Percentiles rank a stretch among this genome's conserved stretches.
Conservation (phyloP, 257 asterid genomes). For the Nicotiana sylvestris region DNA sequence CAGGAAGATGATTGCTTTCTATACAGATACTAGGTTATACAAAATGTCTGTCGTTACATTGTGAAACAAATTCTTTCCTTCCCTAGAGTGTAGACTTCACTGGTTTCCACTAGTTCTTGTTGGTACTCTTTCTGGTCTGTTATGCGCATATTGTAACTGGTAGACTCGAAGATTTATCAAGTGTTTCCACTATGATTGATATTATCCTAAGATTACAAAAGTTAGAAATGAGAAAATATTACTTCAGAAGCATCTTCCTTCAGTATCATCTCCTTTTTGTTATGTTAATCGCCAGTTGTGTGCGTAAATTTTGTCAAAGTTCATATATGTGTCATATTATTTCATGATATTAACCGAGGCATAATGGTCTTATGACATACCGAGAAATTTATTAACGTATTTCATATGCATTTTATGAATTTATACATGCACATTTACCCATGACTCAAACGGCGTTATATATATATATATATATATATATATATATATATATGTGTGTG, state of each 20-base stretch:
- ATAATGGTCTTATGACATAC: no score
- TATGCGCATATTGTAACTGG: not conserved
- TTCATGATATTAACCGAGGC: no score
- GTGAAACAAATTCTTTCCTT: not conserved
- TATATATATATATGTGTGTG: no score
- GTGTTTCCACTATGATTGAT: not conserved
- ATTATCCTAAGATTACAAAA: not conserved
- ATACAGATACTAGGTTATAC: not conserved
- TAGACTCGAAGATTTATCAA: not conserved
- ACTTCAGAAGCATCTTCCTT: not conserved
- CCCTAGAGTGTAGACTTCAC: not conserved
- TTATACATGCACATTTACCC: no score
- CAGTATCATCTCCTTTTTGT: not conserved
- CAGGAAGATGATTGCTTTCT: constrained; percentile 4
- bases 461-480: no score
- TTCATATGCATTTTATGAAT: no score
- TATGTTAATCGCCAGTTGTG: not conserved
- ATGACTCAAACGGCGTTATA: no score
- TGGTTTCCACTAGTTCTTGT: not conserved
- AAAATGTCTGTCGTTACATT: not conserved
- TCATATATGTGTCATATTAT: not conserved
- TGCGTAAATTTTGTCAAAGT: not conserved
- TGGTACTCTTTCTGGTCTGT: not conserved
- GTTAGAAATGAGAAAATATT: not conserved
- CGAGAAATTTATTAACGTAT: no score